Evolutionary conservation across 2,329 filamentous ascomycete species (phyloP), one percentile per base, ranked within the genome.

Genomic region (Penicillium sp.): DNA sequence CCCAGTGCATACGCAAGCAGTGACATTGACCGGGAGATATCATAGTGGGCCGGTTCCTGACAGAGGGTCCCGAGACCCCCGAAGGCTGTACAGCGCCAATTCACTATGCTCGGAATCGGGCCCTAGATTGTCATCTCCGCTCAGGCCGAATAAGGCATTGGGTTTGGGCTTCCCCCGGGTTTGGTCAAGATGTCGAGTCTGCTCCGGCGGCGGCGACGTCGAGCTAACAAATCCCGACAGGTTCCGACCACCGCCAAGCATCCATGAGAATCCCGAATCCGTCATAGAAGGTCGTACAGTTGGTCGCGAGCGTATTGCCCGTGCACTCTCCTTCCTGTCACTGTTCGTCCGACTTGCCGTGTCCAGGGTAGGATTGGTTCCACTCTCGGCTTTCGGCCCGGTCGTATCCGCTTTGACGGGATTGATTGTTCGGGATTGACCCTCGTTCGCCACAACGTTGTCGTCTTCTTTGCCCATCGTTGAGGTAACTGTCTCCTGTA

Each of bases 201-300:
- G 68, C 50, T 75, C 72, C 32, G 72, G 71, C 13, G 70, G 67
- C 26, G 66, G 63, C n/a, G 72, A 72, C 17, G 66, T 69, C 15
- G 71, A 69, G 45, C 68, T 70, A 37, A 75, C 71, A 61, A 75
- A 75, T 28, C 66, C 69, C 9, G 71, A 73, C 24, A 72, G 64
- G 45, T 68, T 68, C 37, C 69, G 65, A 49, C 66, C 65, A 40
- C 73, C 69, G 32, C 72, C 74, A 33, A 76, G 64, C 72, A 76
- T 76, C 70, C 74, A 76, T 12, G 74, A 75, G 49, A 75, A 76
- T 22, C 72, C 72, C 17, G 74, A 70, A 43, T 75, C 66, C 32
- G 69, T 66, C 43, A 76, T 56, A 33, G 72, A 70, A 43, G 72
- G 68, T 35, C 73, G 70, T 9, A 61, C 51, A 37, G 45, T 46